These are phyloP conservation scores for Citrus medica DNA, from an alignment of 345 rosid species.

Conservation along the genomic window DNA sequence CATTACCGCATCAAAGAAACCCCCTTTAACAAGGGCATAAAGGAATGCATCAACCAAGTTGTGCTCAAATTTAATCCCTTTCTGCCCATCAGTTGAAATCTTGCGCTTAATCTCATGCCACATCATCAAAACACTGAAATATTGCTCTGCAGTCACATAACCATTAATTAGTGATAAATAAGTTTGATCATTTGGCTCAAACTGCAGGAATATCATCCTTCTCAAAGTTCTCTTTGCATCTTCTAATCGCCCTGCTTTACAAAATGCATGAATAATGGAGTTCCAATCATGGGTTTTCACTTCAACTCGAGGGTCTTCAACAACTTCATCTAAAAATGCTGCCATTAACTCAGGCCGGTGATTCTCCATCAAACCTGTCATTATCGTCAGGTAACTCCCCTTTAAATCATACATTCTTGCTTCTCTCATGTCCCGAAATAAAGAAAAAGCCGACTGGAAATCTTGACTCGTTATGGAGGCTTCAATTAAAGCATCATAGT, in stretches of 20 bases:
- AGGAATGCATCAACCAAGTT: slow-evolving; percentile 84
- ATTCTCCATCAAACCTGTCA: slow-evolving; percentile 84
- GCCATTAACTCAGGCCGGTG: slow-evolving; percentile 87
- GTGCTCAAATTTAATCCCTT: slow-evolving; percentile 54
- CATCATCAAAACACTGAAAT: slow-evolving; percentile 63
- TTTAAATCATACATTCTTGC: slow-evolving; percentile 54
- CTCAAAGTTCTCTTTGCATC: slow-evolving; percentile 88
- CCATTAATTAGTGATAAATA: slow-evolving; percentile 85
- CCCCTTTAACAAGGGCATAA: slow-evolving; percentile 88
- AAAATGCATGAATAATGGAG: slow-evolving; percentile 91
- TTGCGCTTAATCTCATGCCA: slow-evolving; percentile 88
- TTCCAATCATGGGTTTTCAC: slow-evolving; percentile 97
- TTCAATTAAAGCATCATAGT: slow-evolving; percentile 63
- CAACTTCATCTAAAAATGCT: slow-evolving; percentile 84
- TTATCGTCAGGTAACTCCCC: slow-evolving; percentile 79
- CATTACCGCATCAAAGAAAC: slow-evolving; percentile 96
- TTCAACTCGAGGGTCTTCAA: slow-evolving; percentile 84
- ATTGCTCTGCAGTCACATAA: slow-evolving; percentile 70
- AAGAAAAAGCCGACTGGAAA: slow-evolving; percentile 81
- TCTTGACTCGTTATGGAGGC: slow-evolving; percentile 93
- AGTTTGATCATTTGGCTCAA: slow-evolving; percentile 83
- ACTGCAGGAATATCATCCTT: slow-evolving; percentile 78
- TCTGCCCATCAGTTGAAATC: slow-evolving; percentile 49
- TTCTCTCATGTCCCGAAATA: slow-evolving; percentile 92
- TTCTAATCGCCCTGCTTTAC: slow-evolving; percentile 82